Base-by-base conservation (phyloP, 257 asterid genomes). In the Fraxinus excelsior region DNA sequence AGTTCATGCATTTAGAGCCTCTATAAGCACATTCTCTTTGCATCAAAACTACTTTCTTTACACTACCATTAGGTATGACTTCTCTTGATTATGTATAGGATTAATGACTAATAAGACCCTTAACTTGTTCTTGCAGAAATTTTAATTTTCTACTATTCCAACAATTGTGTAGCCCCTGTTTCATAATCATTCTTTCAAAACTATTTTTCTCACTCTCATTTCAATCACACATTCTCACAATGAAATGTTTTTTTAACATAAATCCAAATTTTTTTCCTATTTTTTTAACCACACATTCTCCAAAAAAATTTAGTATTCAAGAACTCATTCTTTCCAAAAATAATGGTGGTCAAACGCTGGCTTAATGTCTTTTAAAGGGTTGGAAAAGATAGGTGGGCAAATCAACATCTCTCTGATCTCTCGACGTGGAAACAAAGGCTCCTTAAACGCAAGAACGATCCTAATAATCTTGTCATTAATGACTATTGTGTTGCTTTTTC, bases 381-480 rank as follows among this genome's bases (percentile, higher is more conserved):
- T 21, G 56, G 72, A 84, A 38, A 77, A 74, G 75, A 69, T 77
- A 16, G 87, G 74, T 74, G 75, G 28, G 25, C 78, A 19, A 23
- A 62, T 2, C 25, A 29, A 12, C 13, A 42, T 42, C 51, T 42
- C 1, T 42, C 51, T 11, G 4, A 42, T 42, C 18, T 42, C 51
- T 42, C 18, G 51, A 42, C 51, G 18, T 42, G 18, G 46, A 40
- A 40, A 2, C 46, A 40, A 40, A 40, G 46, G 46, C 14, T 40
- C 51, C 18, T 42, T 42, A 3, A 42, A 26, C 7, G 0, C 34
- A 56, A 13, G 53, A 72, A 65, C 32, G 14, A 3, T 60, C 32
- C 18, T 60, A 58, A 46, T 21, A 58, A 58, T 4, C 13, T 8
- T 58, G 66, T 58, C 26, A 42, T 11, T 42, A 42, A 42, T 42